Evolutionary conservation across 345 rosid genomes (phyloP), one percentile per base, ranked within the genome.

Genomic region (Linum trigynum): DNA sequence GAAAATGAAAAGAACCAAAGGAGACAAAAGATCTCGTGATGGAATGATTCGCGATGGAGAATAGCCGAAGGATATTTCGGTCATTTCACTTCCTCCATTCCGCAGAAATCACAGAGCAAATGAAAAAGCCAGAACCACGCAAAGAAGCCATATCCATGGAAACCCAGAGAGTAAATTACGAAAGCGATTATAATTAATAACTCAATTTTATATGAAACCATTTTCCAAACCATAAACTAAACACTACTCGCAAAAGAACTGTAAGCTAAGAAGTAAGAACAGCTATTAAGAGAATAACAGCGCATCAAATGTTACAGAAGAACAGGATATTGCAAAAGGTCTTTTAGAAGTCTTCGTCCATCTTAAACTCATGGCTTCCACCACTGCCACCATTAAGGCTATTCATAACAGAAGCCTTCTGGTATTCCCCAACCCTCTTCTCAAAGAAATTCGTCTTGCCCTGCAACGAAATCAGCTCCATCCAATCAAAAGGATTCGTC

Each of bases 401-500:
- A 2, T 85, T 81, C 96, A 88, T 88, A 17, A 86, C 89, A 0
- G 94, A 75, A 35, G 96, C 97, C 67, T 85, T 88, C 51, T 91
- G 97, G 57, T 86, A 91, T 55, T 88, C 97, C 0, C 94, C 96
- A 1, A 88, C 96, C 38, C 97, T 65, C 62, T 85, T 91, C 83
- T 88, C 94, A 4, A 91, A 91, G 71, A 91, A 91, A 63, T 91
- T 88, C 0, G 96, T 91, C 76, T 88, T 91, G 55, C 97, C 97
- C 38, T 91, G 97, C 53, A 88, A 76, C 1, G 91, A 85, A 0
- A 91, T 91, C 62, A 91, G 68, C 70, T 88, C 97, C 97, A 91
- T 86, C 97, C 97, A 91, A 71, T 91, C 97, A 73, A 91, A 91
- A 0, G 97, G 96, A 38, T 91, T 91, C 0, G 72, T 2, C 66